Percentiles rank a stretch among this genome's conserved stretches.
Evolutionary conservation across 768 basidiomycete genomes (phyloP).

Genomic region (Nidularia pulvinata): DNA sequence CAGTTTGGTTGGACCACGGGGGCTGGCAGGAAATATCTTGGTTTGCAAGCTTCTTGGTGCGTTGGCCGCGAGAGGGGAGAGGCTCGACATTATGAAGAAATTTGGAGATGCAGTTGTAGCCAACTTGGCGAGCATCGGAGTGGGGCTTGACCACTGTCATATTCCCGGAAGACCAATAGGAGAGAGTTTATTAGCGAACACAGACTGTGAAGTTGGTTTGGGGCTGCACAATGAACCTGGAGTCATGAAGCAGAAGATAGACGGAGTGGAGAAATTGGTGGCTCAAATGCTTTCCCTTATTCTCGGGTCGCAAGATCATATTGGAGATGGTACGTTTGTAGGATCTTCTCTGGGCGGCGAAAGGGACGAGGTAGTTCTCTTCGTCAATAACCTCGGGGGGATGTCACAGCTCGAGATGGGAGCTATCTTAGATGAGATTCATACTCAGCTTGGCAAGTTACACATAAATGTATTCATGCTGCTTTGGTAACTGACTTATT

Average conservation of each 20-base stretch:
- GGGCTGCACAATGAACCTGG: slow-evolving; percentile 61
- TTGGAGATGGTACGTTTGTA: slow-evolving; percentile 16
- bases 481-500: background rate
- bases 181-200: slow-evolving; percentile 10
- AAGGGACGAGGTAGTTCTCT: slow-evolving; percentile 47
- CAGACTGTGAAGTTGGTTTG: slow-evolving; percentile 46
- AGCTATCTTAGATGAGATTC: slow-evolving; percentile 41
- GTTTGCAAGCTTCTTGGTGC: slow-evolving; percentile 61
- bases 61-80: slow-evolving; percentile 36
- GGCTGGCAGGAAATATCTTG: slow-evolving; percentile 43
- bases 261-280: slow-evolving; percentile 23
- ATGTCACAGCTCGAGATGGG: slow-evolving; percentile 51
- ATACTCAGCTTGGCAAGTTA: slow-evolving; percentile 41
- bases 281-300: slow-evolving; percentile 27
- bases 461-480: background rate
- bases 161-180: slow-evolving; percentile 42
- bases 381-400: slow-evolving; percentile 59
- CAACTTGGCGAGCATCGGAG: slow-evolving; percentile 30
- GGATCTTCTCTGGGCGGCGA: slow-evolving; percentile 14
- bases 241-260: slow-evolving; percentile 30
- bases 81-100: slow-evolving; percentile 25
- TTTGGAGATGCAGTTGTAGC: slow-evolving; percentile 30
- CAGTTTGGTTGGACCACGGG: slow-evolving; percentile 45
- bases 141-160: slow-evolving; percentile 55
- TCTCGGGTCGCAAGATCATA: slow-evolving; percentile 44